A percentile compares a stretch with the other conserved stretches of the same genome.
Evolutionary conservation across 371 early-diverging fungal species (phyloP).

Genomic region (Mucor sp.): DNA sequence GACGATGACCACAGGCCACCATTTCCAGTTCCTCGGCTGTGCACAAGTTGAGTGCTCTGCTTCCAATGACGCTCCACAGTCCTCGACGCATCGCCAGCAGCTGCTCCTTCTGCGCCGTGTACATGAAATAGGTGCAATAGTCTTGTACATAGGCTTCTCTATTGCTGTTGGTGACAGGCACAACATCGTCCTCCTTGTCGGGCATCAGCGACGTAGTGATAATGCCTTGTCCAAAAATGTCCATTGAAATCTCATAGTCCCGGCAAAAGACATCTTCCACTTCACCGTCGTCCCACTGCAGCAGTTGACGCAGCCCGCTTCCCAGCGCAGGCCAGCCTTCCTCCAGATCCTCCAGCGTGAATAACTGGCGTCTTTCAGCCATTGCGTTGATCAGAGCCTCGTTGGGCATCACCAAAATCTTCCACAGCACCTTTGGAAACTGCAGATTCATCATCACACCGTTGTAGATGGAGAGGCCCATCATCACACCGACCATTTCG

Average conservation of each 20-base stretch:
- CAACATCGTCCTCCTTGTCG: slow-evolving; percentile 55
- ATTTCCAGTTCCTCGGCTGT: slow-evolving; percentile 55
- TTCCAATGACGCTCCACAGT: slow-evolving; percentile 73
- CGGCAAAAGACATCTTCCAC: slow-evolving; percentile 88
- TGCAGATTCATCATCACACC: slow-evolving; percentile 88
- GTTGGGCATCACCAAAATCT: slow-evolving; percentile 49
- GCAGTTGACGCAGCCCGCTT: slow-evolving; percentile 67
- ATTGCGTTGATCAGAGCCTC: slow-evolving; percentile 40
- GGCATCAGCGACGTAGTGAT: slow-evolving; percentile 71
- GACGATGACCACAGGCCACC: slow-evolving; percentile 53
- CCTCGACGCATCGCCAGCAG: slow-evolving; percentile 74
- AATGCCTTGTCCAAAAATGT: slow-evolving; percentile 70
- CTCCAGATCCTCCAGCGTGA: slow-evolving; percentile 61
- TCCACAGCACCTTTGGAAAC: slow-evolving; percentile 90
- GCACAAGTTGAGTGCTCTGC: slow-evolving; percentile 43
- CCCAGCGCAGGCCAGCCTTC: slow-evolving; percentile 63
- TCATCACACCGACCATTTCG: slow-evolving; percentile 89
- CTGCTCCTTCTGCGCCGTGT: slow-evolving; percentile 64
- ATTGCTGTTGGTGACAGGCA: slow-evolving; percentile 79
- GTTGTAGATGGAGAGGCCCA: slow-evolving; percentile 95
- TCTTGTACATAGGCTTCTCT: slow-evolving; percentile 77
- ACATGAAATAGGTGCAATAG: slow-evolving; percentile 70
- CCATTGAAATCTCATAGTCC: slow-evolving; percentile 79
- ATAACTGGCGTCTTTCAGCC: slow-evolving; percentile 21
- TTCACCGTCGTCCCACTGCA: slow-evolving; percentile 74